These are phyloP conservation scores for Aspergillus hortae DNA, from an alignment of 2,329 filamentous ascomycete genomes.

Conservation along the genomic window DNA sequence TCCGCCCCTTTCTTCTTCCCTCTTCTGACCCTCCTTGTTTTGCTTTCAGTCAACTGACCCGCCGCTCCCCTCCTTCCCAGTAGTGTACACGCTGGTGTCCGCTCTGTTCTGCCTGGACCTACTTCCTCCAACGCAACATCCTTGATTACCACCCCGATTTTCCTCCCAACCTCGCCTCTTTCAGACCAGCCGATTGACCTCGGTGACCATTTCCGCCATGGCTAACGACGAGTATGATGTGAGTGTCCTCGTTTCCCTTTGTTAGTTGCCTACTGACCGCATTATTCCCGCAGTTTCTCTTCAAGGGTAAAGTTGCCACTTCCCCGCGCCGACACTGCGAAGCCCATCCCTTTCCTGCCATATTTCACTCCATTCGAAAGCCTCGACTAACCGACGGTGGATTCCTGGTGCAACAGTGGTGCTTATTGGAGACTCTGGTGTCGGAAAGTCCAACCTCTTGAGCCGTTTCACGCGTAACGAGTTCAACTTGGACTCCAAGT, in stretches of 20 bases:
- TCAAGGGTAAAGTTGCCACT: slow-evolving; percentile 72
- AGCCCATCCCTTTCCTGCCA: slow-evolving; percentile 13
- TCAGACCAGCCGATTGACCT: slow-evolving; percentile 18
- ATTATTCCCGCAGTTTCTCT: slow-evolving; percentile 71
- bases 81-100: slow-evolving; percentile 11
- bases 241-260: slow-evolving; percentile 42
- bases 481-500: slow-evolving; percentile 99
- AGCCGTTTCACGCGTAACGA: slow-evolving; percentile 99
- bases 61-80: slow-evolving; percentile 9
- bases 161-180: slow-evolving; percentile 16
- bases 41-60: slow-evolving; percentile 9
- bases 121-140: slow-evolving; percentile 15
- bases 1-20: neutral
- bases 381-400: slow-evolving; percentile 15
- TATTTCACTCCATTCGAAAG: slow-evolving; percentile 2
- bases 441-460: slow-evolving; percentile 99
- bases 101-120: slow-evolving; percentile 11
- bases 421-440: slow-evolving; percentile 97
- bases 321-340: slow-evolving; percentile 18
- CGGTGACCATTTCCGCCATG: slow-evolving; percentile 55
- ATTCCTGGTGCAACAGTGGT: slow-evolving; percentile 62
- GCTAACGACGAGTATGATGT: slow-evolving; percentile 99
- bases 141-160: slow-evolving; percentile 11
- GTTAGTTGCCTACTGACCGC: slow-evolving; percentile 15
- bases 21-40: neutral